These are phyloP conservation scores for Rhynchospora breviuscula DNA, from an alignment of 176 grass and related monocot species.

Conservation along the genomic window DNA sequence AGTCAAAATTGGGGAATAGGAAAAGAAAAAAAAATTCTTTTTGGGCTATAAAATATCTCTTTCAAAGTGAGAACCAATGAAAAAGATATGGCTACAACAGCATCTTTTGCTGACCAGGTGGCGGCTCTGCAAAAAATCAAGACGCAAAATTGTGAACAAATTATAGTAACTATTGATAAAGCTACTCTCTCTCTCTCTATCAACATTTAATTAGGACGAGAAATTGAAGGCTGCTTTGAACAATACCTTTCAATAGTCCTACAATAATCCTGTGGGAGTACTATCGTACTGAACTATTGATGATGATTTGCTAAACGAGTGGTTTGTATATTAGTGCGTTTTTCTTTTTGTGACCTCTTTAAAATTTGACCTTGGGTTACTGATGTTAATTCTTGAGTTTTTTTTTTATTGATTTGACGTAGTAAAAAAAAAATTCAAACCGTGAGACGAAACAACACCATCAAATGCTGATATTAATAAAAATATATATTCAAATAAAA, in stretches of 20 bases:
- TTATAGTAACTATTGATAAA: background rate
- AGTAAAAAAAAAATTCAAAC: no score
- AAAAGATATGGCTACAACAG: background rate
- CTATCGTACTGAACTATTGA: no score
- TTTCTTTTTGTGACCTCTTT: no score
- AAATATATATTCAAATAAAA: no score
- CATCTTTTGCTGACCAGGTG: constrained; percentile 7
- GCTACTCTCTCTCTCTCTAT: background rate
- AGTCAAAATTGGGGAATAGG: background rate
- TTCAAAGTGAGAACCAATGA: background rate
- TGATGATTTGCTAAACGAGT: no score
- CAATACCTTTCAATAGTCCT: background rate
- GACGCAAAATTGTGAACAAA: background rate
- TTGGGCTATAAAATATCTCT: background rate
- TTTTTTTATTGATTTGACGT: no score
- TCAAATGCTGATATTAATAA: no score
- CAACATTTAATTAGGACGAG: background rate
- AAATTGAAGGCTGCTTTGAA: background rate
- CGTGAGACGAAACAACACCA: no score
- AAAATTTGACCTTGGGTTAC: no score
- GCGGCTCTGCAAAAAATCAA: background rate
- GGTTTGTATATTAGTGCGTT: no score
- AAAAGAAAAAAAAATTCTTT: background rate
- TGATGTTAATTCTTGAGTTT: no score
- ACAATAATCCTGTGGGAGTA: background rate